Conservation (phyloP, 2,329 filamentous ascomycete genomes). For the Ceratocystis destructans region DNA sequence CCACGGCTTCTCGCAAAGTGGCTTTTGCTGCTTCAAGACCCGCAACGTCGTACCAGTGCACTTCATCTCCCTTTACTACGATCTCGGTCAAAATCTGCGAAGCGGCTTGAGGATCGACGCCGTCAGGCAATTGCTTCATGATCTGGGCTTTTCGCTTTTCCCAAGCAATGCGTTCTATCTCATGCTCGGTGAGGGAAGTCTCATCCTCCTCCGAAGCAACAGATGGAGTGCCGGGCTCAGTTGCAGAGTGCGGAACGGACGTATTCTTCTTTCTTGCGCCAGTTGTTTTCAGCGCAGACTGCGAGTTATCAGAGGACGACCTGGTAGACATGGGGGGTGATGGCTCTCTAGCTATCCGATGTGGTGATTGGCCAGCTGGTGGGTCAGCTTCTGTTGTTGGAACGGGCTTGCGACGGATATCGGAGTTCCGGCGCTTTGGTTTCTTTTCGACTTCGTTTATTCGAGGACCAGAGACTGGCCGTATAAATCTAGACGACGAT, state of each 20-base stretch:
- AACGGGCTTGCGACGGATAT: slow-evolving; percentile 18
- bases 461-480: background rate
- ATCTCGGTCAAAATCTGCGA: slow-evolving; percentile 94
- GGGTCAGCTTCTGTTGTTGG: background rate
- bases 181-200: background rate
- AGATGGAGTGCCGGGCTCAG: slow-evolving; percentile 1
- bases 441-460: slow-evolving; percentile 11
- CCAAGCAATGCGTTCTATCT: slow-evolving; percentile 10
- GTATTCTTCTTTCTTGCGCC: background rate
- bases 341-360: slow-evolving; percentile 2
- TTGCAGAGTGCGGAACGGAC: background rate
- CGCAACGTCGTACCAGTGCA: slow-evolving; percentile 87
- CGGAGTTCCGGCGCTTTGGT: slow-evolving; percentile 2
- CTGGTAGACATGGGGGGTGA: slow-evolving; percentile 13
- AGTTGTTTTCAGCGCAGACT: background rate
- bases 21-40: slow-evolving; percentile 82
- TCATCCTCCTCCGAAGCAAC: slow-evolving; percentile 11
- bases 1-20: slow-evolving; percentile 85
- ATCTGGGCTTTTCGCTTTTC: slow-evolving; percentile 33
- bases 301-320: slow-evolving; percentile 17
- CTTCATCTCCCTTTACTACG: slow-evolving; percentile 83
- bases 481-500: slow-evolving; percentile 17
- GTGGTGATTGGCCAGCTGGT: background rate
- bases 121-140: slow-evolving; percentile 64
- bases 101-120: slow-evolving; percentile 68